Evolutionary conservation across 208 protist genomes (phyloP).

Genomic region (Tritrichomonas musculus): DNA sequence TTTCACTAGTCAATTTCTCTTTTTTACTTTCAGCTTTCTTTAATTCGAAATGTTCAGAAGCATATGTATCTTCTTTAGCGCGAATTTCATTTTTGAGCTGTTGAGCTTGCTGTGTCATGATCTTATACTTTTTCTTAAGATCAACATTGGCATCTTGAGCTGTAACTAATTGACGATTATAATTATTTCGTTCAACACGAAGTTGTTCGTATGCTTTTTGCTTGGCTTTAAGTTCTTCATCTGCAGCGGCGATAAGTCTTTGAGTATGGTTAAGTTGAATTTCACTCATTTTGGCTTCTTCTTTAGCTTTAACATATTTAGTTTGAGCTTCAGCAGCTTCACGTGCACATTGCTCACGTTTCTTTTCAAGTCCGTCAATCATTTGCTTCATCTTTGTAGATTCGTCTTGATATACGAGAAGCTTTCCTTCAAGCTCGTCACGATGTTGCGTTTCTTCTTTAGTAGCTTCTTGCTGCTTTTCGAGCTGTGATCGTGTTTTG

Average conservation of each 20-base stretch:
- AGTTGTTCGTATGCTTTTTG: slow-evolving; percentile 86
- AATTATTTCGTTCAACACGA: slow-evolving; percentile 80
- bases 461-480: neutral
- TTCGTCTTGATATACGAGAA: neutral
- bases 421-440: slow-evolving; percentile 23
- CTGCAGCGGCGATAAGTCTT: slow-evolving; percentile 67
- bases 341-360: slow-evolving; percentile 69
- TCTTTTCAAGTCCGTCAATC: slow-evolving; percentile 53
- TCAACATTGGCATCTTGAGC: slow-evolving; percentile 79
- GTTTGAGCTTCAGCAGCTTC: slow-evolving; percentile 66
- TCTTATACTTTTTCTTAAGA: slow-evolving; percentile 76
- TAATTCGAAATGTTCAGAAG: slow-evolving; percentile 21
- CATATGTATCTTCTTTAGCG: slow-evolving; percentile 67
- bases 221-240: slow-evolving; percentile 86
- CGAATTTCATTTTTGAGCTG: slow-evolving; percentile 85
- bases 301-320: slow-evolving; percentile 33
- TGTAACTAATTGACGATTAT: slow-evolving; percentile 85
- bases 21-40: slow-evolving; percentile 30
- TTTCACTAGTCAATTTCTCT: slow-evolving; percentile 21
- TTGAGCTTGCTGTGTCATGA: slow-evolving; percentile 77
- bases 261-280: slow-evolving; percentile 68
- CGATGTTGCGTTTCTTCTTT: slow-evolving; percentile 12
- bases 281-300: slow-evolving; percentile 52
- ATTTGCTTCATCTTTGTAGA: neutral
- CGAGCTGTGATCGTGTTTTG: neutral